phyloP scores from a whole-genome alignment of 1,284 basidiomycete genomes.

The Trichosporon coremiiforme region DNA sequence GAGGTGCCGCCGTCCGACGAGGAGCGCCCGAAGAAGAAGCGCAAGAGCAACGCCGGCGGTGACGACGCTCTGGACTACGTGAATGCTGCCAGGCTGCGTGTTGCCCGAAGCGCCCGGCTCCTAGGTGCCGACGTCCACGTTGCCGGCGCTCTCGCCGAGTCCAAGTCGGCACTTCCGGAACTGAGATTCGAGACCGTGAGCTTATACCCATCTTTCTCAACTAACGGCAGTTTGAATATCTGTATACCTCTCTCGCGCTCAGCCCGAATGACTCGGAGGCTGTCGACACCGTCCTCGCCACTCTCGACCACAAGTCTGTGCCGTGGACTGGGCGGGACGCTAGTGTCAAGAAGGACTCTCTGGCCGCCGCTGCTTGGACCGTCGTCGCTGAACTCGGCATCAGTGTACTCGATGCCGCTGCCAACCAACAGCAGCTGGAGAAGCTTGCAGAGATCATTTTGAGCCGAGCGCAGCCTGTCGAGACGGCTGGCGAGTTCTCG shows the following conservation, averaged over 20 bases:
- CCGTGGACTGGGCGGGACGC: conserved; percentile 29
- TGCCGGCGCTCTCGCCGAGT: not conserved
- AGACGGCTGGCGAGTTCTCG: not conserved
- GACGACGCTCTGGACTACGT: conserved; percentile 23
- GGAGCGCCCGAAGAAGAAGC: conserved; percentile 27
- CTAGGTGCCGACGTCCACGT: conserved; percentile 7
- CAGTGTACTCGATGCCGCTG: conserved; percentile 29
- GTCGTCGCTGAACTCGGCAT: conserved; percentile 34
- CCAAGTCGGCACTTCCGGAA: conserved; percentile 22
- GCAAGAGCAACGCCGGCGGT: conserved; percentile 19
- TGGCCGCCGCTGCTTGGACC: conserved; percentile 36
- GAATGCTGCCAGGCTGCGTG: conserved; percentile 26
- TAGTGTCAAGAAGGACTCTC: conserved; percentile 20
- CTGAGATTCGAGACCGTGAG: conserved; percentile 25
- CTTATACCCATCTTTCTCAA: not conserved
- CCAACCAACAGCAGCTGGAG: conserved; percentile 26
- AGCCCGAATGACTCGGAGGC: conserved; percentile 5
- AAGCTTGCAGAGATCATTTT: conserved; percentile 21
- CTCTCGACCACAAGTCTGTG: conserved; percentile 10
- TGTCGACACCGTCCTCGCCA: conserved; percentile 26
- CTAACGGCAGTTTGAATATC: conserved; percentile 25
- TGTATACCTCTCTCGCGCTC: conserved; percentile 29
- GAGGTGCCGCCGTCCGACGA: conserved; percentile 18
- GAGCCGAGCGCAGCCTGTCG: conserved; percentile 7
- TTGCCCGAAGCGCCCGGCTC: conserved; percentile 24